Conservation (phyloP, 169 alveolate genomes). For the Plasmodium gallinaceum region DNA sequence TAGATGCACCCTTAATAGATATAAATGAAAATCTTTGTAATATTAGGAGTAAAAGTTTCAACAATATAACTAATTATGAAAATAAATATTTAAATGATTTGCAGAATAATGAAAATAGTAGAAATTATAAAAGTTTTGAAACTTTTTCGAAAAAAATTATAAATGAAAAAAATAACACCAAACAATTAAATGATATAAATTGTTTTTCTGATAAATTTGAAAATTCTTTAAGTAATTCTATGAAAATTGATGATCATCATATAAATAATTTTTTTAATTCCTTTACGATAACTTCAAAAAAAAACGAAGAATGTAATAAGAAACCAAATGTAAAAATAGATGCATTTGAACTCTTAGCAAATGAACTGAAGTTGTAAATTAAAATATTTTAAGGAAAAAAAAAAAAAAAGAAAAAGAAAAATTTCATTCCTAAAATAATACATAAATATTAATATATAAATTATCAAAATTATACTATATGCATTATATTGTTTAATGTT, state of each 20-base stretch:
- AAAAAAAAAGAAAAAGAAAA: background rate
- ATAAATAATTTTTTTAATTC: constrained; percentile 41
- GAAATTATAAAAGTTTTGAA: background rate
- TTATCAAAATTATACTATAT: background rate
- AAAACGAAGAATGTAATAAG: constrained; percentile 22
- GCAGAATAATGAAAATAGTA: background rate
- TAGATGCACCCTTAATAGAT: constrained; percentile 5
- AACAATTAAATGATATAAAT: background rate
- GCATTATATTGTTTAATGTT: background rate
- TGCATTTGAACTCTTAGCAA: constrained; percentile 64
- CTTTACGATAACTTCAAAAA: constrained; percentile 44
- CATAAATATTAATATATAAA: background rate
- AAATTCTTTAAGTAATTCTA: background rate
- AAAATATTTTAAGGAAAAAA: no score
- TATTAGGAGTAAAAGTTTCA: background rate
- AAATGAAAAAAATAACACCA: background rate
- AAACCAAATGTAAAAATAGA: constrained; percentile 62
- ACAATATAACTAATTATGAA: background rate
- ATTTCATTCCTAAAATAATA: background rate
- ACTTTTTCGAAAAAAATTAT: background rate
- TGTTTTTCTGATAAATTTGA: background rate
- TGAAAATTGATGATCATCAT: constrained; percentile 22
- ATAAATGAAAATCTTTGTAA: constrained; percentile 3
- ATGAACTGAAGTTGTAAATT: constrained; percentile 37
- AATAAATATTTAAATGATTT: background rate